Base-by-base conservation (phyloP, 345 rosid species). In the Lagerstroemia speciosa region DNA sequence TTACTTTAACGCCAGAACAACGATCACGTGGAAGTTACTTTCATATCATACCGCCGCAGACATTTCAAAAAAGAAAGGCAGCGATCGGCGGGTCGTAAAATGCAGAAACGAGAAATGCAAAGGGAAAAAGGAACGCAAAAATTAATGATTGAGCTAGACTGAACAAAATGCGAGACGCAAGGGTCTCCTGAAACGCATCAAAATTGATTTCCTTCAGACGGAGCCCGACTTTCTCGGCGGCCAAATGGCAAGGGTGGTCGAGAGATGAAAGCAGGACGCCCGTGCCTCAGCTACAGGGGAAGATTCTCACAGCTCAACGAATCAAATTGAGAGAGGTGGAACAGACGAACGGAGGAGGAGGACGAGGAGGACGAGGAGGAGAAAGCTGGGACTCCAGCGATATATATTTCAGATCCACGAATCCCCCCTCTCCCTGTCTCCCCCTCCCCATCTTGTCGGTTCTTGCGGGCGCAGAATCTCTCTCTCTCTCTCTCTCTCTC, bases 381-480 rank as follows among this genome's bases (percentile, higher is more conserved):
- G 24, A 4, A 48, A 5, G 67, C 5, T 22, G 40, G 30, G 45
- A 8, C 41, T 48, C 46, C 1, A 32, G 16, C 40, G 6, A 6
- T 60, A 22, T n/a, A 6, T 60, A 22, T n/a, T 52, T 46, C 69
- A 67, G 69, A 67, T 67, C 69, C 32, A 40, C 40, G 24, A 33
- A 9, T 27, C 24, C 58, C 38, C 55, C 26, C 69, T 41, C 60
- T 12, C 30, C 55, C 14, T 27, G n/a, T 31, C 30, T 52, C 58
- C n/a, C n/a, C n/a, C n/a, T n/a, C n/a, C n/a, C n/a, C n/a, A n/a
- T n/a, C n/a, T 37, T 30, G 60, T 67, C 37, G 46, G 60, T 48
- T 22, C 60, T 46, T 19, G 58, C 46, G 16, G 37, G 41, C 26
- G 55, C 43, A 34, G 58, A 46, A 30, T 48, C 60, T 3, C 60